Base-by-base conservation (phyloP, 2,329 filamentous ascomycete genomes). In the Allantophomopsis lycopodina region DNA sequence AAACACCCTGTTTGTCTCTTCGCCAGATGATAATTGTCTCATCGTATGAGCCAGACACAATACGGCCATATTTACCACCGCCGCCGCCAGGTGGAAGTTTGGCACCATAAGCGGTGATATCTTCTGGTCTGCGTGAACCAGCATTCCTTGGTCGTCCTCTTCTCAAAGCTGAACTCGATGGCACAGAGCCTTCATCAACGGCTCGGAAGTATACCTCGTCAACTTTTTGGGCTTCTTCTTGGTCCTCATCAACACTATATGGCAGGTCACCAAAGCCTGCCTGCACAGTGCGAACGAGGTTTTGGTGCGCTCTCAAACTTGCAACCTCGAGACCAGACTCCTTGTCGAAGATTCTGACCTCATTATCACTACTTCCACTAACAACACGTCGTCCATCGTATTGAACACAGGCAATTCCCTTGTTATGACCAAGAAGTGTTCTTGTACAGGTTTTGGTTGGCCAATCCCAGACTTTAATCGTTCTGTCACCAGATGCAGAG, bases 401-500 rank as follows among this genome's bases (percentile, higher is more conserved):
- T 59, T 98, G 89, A 13, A 98, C 88, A 57, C 91, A 98, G 2
- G 91, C 91, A 50, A 98, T 96, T 23, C 91, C 91, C 57, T 98
- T 98, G 46, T 76, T 76, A 53, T 98, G 91, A 2, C 89, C 91
- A 32, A 83, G 69, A 28, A 94, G 77, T 1, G 84, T 94, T 50
- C 83, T 76, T 35, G 73, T 69, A 56, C 84, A 89, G 34, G 71
- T 65, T 42, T 86, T 83, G 7, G 76, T 83, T 14, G 80, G 80
- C 65, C 94, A 84, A 57, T 93, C 81, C 91, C 91, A 98, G 15
- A 95, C 72, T 58, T 94, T 95, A 61, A 98, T 88, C 46, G 83
- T 76, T 31, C 91, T 79, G 57, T 98, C 91, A 14, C 91, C 91
- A 39, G 88, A 95, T 8, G 89, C 91, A 2, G 91, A 96, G 2